Percentiles rank a stretch among this genome's conserved stretches.
phyloP scores from a whole-genome alignment of 1,284 basidiomycete genomes.

The Inonotus obliquus region DNA sequence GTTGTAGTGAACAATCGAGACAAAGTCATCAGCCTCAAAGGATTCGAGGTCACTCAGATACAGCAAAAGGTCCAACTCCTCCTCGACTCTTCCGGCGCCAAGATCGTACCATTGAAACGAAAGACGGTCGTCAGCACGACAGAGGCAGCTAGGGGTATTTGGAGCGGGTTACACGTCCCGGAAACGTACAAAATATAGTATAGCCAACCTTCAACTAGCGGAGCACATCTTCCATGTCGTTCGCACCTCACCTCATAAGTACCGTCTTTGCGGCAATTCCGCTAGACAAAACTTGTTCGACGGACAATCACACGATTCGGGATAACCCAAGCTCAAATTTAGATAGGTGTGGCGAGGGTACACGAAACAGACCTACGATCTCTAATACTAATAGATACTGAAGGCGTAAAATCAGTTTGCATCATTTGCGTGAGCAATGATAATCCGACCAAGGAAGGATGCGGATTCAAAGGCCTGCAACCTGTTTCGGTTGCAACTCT shows the following conservation, averaged over 20 bases:
- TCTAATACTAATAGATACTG: neutral
- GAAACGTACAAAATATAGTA: constrained; percentile 42
- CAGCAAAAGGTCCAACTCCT: constrained; percentile 75
- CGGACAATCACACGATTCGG: too few relatives aligned
- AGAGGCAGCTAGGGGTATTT: constrained; percentile 78
- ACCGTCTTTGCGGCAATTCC: too few relatives aligned
- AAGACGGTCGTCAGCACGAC: constrained; percentile 71
- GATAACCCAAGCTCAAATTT: neutral
- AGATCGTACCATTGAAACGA: constrained; percentile 72
- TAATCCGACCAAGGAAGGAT: too few relatives aligned
- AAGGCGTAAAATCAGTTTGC: neutral
- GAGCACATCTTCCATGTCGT: neutral
- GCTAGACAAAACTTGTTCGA: too few relatives aligned
- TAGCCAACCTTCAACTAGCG: neutral
- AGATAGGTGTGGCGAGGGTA: neutral
- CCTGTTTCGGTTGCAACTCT: constrained; percentile 30
- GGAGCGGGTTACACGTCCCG: constrained; percentile 74
- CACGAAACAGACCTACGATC: neutral
- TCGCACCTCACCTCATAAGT: neutral
- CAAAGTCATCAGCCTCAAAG: constrained; percentile 74
- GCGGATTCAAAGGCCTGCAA: constrained; percentile 32
- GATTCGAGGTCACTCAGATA: constrained; percentile 65
- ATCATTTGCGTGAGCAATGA: neutral
- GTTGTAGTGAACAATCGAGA: constrained; percentile 70
- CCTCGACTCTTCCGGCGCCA: constrained; percentile 78